Percentiles rank a stretch among this genome's conserved stretches.
Evolutionary conservation across 2,329 filamentous ascomycete species (phyloP).

Genomic region (Whalleya microplaca): DNA sequence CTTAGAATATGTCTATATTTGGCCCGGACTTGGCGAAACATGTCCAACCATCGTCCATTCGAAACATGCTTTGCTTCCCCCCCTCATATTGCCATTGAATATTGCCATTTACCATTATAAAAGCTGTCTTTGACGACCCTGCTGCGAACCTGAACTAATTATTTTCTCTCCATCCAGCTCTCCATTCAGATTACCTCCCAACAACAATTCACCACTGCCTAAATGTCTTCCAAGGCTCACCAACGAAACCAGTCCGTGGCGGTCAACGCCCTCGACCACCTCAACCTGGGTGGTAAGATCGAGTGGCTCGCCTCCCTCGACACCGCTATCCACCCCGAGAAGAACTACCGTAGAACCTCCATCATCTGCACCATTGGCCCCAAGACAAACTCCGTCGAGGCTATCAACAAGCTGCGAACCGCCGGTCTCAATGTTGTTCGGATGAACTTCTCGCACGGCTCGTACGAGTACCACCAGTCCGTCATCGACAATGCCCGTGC

Average conservation of each 20-base stretch:
- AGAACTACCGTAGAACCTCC: slow-evolving; percentile 93
- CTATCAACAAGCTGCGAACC: slow-evolving; percentile 90
- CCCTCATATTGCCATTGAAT: too few relatives aligned
- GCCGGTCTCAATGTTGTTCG: slow-evolving; percentile 96
- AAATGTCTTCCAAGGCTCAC: not conserved
- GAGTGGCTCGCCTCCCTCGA: slow-evolving; percentile 74
- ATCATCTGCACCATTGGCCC: slow-evolving; percentile 99
- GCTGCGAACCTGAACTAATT: not conserved
- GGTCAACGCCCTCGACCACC: slow-evolving; percentile 80
- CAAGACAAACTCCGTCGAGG: slow-evolving; percentile 98
- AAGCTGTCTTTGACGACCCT: not conserved
- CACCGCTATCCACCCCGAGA: slow-evolving; percentile 83
- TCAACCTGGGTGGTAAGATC: slow-evolving; percentile 73
- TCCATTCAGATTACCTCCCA: not conserved
- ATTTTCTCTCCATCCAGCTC: not conserved
- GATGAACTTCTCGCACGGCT: slow-evolving; percentile 99
- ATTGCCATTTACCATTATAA: not conserved
- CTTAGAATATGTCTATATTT: not conserved
- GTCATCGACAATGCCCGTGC: slow-evolving; percentile 95
- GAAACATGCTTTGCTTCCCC: not conserved
- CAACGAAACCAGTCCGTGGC: slow-evolving; percentile 42
- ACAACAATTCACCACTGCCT: not conserved
- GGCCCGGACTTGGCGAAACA: not conserved
- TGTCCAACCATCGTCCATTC: not conserved
- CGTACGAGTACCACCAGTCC: slow-evolving; percentile 96